phyloP scores from a whole-genome alignment of 2,329 filamentous ascomycete genomes.

The Xylaria sp. region DNA sequence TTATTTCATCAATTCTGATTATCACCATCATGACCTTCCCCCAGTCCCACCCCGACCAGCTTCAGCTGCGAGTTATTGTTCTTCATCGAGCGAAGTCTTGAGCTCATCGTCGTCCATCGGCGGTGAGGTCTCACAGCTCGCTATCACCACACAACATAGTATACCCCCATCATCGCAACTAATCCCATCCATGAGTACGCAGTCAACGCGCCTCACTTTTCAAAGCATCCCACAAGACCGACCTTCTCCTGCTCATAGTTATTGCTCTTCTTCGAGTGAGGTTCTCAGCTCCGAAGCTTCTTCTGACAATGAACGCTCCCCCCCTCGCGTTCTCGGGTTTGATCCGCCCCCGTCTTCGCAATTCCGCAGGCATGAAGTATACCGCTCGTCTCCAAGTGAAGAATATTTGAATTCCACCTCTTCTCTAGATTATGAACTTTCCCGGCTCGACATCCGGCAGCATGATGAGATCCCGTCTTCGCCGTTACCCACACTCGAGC shows the following conservation, averaged over 20 bases:
- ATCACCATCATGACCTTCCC: slow-evolving; percentile 7
- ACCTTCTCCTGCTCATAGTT: slow-evolving; percentile 2
- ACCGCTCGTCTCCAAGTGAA: slow-evolving; percentile 12
- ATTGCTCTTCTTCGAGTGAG: slow-evolving; percentile 11
- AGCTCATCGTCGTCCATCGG: slow-evolving; percentile 14
- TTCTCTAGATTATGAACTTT: slow-evolving; percentile 11
- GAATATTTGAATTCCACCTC: slow-evolving; percentile 5
- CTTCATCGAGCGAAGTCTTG: slow-evolving; percentile 15
- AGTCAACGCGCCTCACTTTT: slow-evolving; percentile 8
- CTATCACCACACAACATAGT: slow-evolving; percentile 2
- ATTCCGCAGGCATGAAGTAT: not conserved
- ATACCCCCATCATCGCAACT: slow-evolving; percentile 14
- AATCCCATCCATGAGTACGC: slow-evolving; percentile 16
- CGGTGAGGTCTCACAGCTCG: slow-evolving; percentile 6
- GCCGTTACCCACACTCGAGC: not conserved
- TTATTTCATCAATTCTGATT: slow-evolving; percentile 9
- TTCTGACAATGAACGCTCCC: slow-evolving; percentile 10
- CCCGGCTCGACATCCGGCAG: slow-evolving; percentile 4
- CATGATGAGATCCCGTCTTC: not conserved
- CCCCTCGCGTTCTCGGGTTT: slow-evolving; percentile 3
- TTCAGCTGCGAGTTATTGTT: slow-evolving; percentile 14
- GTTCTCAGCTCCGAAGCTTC: slow-evolving; percentile 11
- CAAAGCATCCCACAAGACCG: slow-evolving; percentile 9
- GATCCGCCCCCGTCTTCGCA: slow-evolving; percentile 2
- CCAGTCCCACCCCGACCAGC: slow-evolving; percentile 12